Base-by-base conservation (phyloP, 1,284 basidiomycete genomes). In the Moesziomyces globuligerus region DNA sequence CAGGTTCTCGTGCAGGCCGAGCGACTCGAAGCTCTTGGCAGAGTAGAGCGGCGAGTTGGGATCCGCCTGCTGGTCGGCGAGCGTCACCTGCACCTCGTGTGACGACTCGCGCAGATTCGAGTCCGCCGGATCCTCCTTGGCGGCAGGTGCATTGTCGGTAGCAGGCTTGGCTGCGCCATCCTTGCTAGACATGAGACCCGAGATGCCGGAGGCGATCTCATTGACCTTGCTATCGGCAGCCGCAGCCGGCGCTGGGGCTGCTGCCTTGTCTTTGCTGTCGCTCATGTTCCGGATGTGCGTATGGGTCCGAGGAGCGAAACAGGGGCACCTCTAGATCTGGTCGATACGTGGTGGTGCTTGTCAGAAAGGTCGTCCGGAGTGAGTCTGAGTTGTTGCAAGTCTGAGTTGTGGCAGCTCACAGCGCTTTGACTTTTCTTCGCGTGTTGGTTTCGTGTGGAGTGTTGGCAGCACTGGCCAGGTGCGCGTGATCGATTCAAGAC, bases 1-100 rank as follows among this genome's bases (percentile, higher is more conserved):
- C 26, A 98, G 87, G 83, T 97, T 91, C 48, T 88, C 86, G 83
- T 92, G 90, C 45, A 67, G 62, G 15, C 66, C 51, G 29, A 72
- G 60, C 37, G 80, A 92, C 79, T 98, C 94, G 78, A 99, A 99
- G 0, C 90, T 90, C 84, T 97, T 96, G 43, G 88, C 91, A 60
- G 93, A 96, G 84, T 88, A 97, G 9, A 99, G 85, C 2, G 96
- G 96, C 23, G 94, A 98, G 83, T 96, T 91, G 46, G 93, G 92
- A 83, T 99, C 93, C 28, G 89, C 90, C 85, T 98, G 96, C 83
- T 96, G 93, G 84, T 98, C 95, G 48, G 94, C 94, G 56, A 98
- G 87, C 28, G 94, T 98, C 70, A 99, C 94, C 91, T 98, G 77
- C n/a, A 80, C 79, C 37, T 80, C 75, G 61, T 80, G 76, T 28